Conservation (phyloP, 768 basidiomycete genomes). For the Pleurotus salmoneostramineus region DNA sequence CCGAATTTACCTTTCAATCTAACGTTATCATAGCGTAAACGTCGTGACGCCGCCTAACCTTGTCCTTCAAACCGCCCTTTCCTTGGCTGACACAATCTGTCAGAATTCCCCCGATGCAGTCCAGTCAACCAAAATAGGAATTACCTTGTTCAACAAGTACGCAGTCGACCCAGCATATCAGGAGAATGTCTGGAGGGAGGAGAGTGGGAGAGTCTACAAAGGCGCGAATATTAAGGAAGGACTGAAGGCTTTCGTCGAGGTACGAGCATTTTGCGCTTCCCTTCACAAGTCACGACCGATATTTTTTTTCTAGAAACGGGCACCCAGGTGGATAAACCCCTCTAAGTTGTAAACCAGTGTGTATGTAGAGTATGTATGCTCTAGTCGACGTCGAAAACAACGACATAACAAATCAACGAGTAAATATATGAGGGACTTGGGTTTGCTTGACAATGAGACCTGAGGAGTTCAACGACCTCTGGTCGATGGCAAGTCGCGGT, state of each 20-base stretch:
- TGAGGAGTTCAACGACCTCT: no score
- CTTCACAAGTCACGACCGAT: constrained; percentile 2
- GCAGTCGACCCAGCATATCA: constrained; percentile 47
- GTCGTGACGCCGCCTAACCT: constrained; percentile 51
- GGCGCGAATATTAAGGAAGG: constrained; percentile 81
- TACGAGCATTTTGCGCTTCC: constrained; percentile 23
- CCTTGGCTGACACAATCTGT: constrained; percentile 54
- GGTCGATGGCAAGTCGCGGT: no score
- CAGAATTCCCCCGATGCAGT: constrained; percentile 78
- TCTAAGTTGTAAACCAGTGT: constrained; percentile 40
- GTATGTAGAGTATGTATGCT: no score
- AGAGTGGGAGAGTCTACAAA: constrained; percentile 50
- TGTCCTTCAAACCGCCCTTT: constrained; percentile 59
- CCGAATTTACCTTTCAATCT: not conserved
- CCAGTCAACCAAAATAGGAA: constrained; percentile 68
- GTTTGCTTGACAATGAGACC: no score
- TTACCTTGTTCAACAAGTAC: constrained; percentile 53
- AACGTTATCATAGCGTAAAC: constrained; percentile 53
- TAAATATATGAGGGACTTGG: no score
- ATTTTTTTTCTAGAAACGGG: constrained; percentile 25
- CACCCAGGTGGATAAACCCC: constrained; percentile 54
- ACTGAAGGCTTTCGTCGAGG: constrained; percentile 63
- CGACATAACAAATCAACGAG: no score
- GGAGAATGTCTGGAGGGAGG: constrained; percentile 38
- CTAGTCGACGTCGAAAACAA: no score